A percentile compares a stretch with the other conserved stretches of the same genome.
phyloP scores from a whole-genome alignment of 176 grass and related monocot genomes.

The Aechmea fasciata region DNA sequence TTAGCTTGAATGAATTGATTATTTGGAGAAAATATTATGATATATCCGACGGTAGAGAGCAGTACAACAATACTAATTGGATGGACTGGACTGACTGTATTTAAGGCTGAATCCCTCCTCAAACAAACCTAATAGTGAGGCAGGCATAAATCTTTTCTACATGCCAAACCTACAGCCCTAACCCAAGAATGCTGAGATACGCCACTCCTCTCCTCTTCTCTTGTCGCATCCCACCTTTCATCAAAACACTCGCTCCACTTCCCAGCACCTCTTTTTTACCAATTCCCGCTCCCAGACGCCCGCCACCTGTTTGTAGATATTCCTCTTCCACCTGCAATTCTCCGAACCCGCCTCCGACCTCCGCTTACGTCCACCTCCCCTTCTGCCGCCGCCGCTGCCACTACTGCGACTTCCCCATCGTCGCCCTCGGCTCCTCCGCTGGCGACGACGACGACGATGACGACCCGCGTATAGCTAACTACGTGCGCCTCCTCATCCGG shows the following conservation, averaged over 20 bases:
- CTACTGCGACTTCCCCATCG: constrained; percentile 90
- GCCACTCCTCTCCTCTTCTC: constrained; percentile 33
- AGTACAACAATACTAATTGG: too few species aligned
- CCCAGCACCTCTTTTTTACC: background rate
- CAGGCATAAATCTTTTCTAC: too few species aligned
- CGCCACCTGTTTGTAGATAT: constrained; percentile 55
- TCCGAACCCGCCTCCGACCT: constrained; percentile 2
- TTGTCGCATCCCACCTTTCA: background rate
- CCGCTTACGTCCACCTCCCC: constrained; percentile 75
- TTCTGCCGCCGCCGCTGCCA: constrained; percentile 88
- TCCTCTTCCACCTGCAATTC: constrained; percentile 21
- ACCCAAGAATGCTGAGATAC: constrained; percentile 38
- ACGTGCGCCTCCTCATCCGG: constrained; percentile 62
- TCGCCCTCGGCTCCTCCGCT: constrained; percentile 56
- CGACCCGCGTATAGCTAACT: constrained; percentile 68
- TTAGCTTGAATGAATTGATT: too few species aligned
- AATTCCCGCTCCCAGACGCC: background rate
- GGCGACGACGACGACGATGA: constrained; percentile 13
- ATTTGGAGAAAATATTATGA: too few species aligned
- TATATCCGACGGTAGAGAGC: too few species aligned
- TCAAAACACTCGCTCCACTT: background rate
- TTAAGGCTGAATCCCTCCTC: too few species aligned
- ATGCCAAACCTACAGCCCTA: background rate
- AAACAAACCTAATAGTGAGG: too few species aligned
- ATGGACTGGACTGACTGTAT: too few species aligned